Conservation (phyloP, 345 rosid species). For the Lepidium africanum region DNA sequence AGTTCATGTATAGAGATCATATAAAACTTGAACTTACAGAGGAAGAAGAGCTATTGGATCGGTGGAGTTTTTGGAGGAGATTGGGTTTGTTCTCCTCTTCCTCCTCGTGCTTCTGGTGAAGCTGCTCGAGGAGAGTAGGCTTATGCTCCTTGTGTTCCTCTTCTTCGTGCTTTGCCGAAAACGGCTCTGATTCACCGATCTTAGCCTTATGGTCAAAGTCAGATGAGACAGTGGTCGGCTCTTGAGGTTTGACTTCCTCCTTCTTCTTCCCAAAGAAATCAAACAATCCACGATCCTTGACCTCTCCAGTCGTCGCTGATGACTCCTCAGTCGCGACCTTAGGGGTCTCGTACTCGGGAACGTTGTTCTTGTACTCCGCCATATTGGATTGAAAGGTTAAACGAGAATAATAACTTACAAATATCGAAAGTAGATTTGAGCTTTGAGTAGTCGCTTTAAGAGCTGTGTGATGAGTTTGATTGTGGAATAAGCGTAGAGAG, state of each 20-base stretch:
- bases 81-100: slow-evolving; percentile 45
- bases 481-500: slow-evolving; percentile 6
- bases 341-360: slow-evolving; percentile 38
- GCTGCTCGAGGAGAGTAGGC: slow-evolving; percentile 34
- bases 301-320: slow-evolving; percentile 31
- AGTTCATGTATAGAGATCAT: too few relatives aligned
- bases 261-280: slow-evolving; percentile 58
- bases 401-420: neutral
- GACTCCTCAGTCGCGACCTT: slow-evolving; percentile 9
- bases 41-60: slow-evolving; percentile 65
- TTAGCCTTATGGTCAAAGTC: slow-evolving; percentile 57
- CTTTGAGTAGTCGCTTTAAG: neutral
- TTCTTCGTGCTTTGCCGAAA: slow-evolving; percentile 12
- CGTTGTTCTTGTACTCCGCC: slow-evolving; percentile 45
- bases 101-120: slow-evolving; percentile 40
- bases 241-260: slow-evolving; percentile 48
- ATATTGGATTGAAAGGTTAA: slow-evolving; percentile 5
- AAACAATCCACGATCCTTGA: slow-evolving; percentile 57
- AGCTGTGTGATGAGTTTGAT: slow-evolving; percentile 8
- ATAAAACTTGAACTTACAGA: slow-evolving; percentile 54
- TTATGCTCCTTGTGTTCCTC: slow-evolving; percentile 13
- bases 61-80: slow-evolving; percentile 54
- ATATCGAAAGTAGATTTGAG: neutral
- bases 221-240: slow-evolving; percentile 31
- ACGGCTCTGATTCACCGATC: slow-evolving; percentile 31